Base-by-base conservation (phyloP, 805 yeast genomes). In the Pichia nanzhaoensis region DNA sequence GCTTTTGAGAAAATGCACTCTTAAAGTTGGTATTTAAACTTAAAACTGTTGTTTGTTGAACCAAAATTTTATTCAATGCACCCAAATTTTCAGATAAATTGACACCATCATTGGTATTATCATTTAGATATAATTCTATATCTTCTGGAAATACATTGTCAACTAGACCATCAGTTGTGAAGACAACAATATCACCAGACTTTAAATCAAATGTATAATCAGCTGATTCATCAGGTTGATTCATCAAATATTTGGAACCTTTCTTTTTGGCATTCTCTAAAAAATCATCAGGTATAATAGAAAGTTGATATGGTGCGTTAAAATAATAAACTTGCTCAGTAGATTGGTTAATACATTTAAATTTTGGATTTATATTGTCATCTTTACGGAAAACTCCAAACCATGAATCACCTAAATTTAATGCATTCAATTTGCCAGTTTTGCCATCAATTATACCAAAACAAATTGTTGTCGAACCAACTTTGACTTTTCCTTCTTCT, bases 341-440 rank as follows among this genome's bases (percentile, higher is more conserved):
- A 0, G 95, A 84, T 55, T 83, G 81, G 34, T 74, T 64, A 2
- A 84, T 70, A 39, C 89, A 68, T 55, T 74, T 68, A 45, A 51
- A 65, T 30, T 50, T 51, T 9, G 50, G 54, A 32, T 51, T 37
- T 20, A 24, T 7, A 7, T 6, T 24, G 10, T 52, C 50, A 19
- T 49, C 48, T 34, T 50, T 55, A 51, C 99, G 71, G 59, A 89
- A 84, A 3, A 90, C 77, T 16, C 95, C 90, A 61, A 87, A 86
- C 83, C 96, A 93, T 5, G 97, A 89, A 63, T 91, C 99, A 10
- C 99, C 99, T 44, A 91, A 65, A 57, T 93, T 91, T 8, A 91
- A 82, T 0, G 87, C 82, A 36, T 68, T 65, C 32, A 91, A 60
- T 9, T 51, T 52, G 27, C 81, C 81, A 12, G 73, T 65, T 8